Base-by-base conservation (phyloP, 768 basidiomycete species). In the Suillus sp. region DNA sequence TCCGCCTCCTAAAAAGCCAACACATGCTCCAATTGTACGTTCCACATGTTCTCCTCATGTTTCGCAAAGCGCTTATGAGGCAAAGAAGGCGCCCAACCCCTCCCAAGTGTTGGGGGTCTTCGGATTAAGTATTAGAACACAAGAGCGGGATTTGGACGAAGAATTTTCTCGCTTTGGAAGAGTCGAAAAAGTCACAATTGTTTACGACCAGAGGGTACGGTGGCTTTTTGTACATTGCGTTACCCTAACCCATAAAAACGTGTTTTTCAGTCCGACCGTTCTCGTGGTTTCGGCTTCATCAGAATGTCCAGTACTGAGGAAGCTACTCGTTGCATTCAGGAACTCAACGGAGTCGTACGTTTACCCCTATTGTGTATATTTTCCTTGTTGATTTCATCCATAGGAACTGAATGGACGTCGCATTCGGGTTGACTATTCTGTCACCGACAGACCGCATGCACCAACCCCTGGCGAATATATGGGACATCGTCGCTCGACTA, bases 401-500 rank as follows among this genome's bases (percentile, higher is more conserved):
- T 62, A 96, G 94, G 94, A 95, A 69, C 82, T 99, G 60, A 96
- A 99, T 70, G 96, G 95, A 30, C 92, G 96, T 65, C 88, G 92
- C 61, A 96, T 99, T 69, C 93, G 96, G 62, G 97, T 99, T 40
- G 96, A 99, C 73, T 99, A 92, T 74, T 97, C 95, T 0, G 92
- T 96, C 56, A 99, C 96, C 11, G 88, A 91, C 65, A 87, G 93
- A 53, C 93, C 96, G 30, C 96, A 99, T 77, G 89, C 92, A 16
- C 94, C 97, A 10, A 99, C 96, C 11, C 96, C 96, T 4, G 96
- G 96, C 65, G 93, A 97, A 79, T 99, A 98, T 76, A 96, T 96
- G 93, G 95, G 96, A 14, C 91, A 93, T 68, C 86, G 92, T 56
- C 90, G 91, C 60, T 72, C 76, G 62, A 71, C 78, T 70, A 81